These are phyloP conservation scores for Aurinia saxatilis DNA, from an alignment of 345 rosid species.

Conservation along the genomic window DNA sequence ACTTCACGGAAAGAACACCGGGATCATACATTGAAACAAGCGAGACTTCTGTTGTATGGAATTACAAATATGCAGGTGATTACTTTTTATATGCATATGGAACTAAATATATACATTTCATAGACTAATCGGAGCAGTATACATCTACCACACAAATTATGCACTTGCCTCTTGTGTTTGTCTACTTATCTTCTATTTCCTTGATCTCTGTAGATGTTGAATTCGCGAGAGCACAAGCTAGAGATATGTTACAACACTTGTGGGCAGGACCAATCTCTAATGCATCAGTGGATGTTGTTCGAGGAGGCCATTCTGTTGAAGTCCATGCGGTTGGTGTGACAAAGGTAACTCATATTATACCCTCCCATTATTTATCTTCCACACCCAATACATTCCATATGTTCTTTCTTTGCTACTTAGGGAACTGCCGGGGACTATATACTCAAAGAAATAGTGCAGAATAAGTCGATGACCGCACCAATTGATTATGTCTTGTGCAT, in stretches of 20 bases:
- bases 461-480: slow-evolving; percentile 73
- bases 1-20: slow-evolving; percentile 94
- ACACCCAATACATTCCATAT: neutral
- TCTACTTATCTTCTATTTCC: neutral
- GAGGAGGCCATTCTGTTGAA: slow-evolving; percentile 84
- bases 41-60: slow-evolving; percentile 92
- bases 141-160: neutral
- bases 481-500: slow-evolving; percentile 84
- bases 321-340: slow-evolving; percentile 96
- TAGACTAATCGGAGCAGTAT: neutral
- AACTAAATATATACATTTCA: too few species aligned
- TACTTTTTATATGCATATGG: neutral
- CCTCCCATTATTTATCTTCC: neutral
- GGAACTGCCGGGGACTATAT: slow-evolving; percentile 92
- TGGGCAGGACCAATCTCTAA: slow-evolving; percentile 97
- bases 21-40: slow-evolving; percentile 71
- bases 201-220: slow-evolving; percentile 53
- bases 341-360: slow-evolving; percentile 44
- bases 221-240: slow-evolving; percentile 92
- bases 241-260: slow-evolving; percentile 96
- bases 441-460: slow-evolving; percentile 76
- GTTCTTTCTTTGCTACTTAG: slow-evolving; percentile 34
- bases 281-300: slow-evolving; percentile 93
- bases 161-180: neutral
- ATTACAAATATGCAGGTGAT: slow-evolving; percentile 87